phyloP scores from a whole-genome alignment of 768 basidiomycete species.

The Podaxis sp. region DNA sequence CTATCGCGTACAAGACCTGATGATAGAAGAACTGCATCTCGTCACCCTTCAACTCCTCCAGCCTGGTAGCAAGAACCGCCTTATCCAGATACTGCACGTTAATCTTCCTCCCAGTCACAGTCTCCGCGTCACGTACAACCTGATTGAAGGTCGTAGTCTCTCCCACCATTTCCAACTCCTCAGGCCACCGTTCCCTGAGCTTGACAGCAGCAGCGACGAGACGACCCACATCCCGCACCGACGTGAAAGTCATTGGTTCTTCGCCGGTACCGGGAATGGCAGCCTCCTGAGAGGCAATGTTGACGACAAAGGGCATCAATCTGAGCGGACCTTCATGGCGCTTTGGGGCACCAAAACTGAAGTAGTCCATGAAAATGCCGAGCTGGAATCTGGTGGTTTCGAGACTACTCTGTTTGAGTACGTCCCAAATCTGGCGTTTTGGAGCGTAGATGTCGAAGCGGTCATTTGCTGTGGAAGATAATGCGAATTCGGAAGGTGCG shows the following conservation, averaged over 20 bases:
- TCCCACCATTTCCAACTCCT: background rate
- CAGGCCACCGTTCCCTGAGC: background rate
- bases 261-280: background rate
- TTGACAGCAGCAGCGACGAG: background rate
- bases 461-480: background rate
- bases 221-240: background rate
- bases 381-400: background rate
- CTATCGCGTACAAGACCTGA: background rate
- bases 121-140: background rate
- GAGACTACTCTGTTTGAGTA: background rate
- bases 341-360: background rate
- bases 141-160: background rate
- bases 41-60: background rate
- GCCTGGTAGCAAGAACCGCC: background rate
- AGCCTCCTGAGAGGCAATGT: background rate
- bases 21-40: background rate
- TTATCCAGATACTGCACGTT: background rate
- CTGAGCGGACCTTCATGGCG: background rate
- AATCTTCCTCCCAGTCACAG: background rate
- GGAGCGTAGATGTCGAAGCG: background rate
- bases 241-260: background rate
- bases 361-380: slow-evolving; percentile 1
- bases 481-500: background rate
- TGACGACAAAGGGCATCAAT: background rate
- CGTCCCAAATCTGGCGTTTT: background rate